phyloP scores from a whole-genome alignment of 2,329 filamentous ascomycete species.

The Pseudofabraea citricarpa region DNA sequence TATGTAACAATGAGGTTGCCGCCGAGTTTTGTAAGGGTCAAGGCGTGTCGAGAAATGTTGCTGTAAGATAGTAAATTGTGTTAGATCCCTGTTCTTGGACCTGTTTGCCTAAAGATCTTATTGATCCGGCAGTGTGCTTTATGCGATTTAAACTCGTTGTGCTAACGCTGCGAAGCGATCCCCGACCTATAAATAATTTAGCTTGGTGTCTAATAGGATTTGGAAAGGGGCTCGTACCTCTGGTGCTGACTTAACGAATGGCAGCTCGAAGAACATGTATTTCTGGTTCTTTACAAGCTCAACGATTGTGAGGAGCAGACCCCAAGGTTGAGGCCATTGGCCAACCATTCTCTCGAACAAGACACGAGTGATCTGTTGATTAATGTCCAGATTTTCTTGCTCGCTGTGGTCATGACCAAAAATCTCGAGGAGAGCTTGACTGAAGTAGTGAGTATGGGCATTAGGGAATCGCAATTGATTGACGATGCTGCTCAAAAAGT shows the following conservation, averaged over 20 bases:
- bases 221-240: slow-evolving; percentile 60
- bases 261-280: slow-evolving; percentile 87
- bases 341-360: slow-evolving; percentile 83
- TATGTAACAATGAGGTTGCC: slow-evolving; percentile 26
- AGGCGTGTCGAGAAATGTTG: slow-evolving; percentile 1
- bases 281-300: slow-evolving; percentile 89
- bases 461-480: slow-evolving; percentile 92
- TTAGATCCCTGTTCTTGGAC: slow-evolving; percentile 1
- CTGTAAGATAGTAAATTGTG: slow-evolving; percentile 2
- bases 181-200: slow-evolving; percentile 20
- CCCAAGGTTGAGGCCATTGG: slow-evolving; percentile 94
- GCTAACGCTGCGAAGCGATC: slow-evolving; percentile 26
- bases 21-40: slow-evolving; percentile 6
- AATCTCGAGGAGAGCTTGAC: slow-evolving; percentile 75
- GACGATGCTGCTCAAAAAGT: slow-evolving; percentile 75
- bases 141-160: not conserved
- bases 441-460: slow-evolving; percentile 89
- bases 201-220: not conserved
- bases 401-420: slow-evolving; percentile 73
- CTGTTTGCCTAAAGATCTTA: slow-evolving; percentile 4
- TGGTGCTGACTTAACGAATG: slow-evolving; percentile 84
- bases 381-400: slow-evolving; percentile 74
- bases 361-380: slow-evolving; percentile 86
- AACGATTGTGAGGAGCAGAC: slow-evolving; percentile 78
- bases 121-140: too few species aligned